Conservation (phyloP, 345 rosid genomes). For the Citrus unshiu region DNA sequence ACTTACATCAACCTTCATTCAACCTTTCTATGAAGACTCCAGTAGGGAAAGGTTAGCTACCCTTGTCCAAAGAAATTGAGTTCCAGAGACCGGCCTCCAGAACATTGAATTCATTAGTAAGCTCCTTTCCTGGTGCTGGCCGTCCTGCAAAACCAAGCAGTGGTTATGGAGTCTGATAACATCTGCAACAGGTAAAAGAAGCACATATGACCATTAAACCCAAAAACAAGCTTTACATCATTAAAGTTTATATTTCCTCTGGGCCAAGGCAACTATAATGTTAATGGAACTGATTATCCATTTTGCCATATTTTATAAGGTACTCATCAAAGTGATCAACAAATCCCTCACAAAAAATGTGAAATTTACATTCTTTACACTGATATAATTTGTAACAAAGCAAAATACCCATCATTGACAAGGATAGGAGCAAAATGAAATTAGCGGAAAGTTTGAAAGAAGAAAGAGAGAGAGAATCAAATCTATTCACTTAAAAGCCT, state of each 20-base stretch:
- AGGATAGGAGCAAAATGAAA: no score
- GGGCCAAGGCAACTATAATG: not conserved
- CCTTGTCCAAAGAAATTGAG: slow-evolving; percentile 77
- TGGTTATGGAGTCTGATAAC: not conserved
- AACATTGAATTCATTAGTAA: slow-evolving; percentile 76
- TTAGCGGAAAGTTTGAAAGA: no score
- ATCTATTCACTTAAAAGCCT: not conserved
- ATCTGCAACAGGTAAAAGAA: not conserved
- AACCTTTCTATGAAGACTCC: slow-evolving; percentile 4
- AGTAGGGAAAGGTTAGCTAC: slow-evolving; percentile 31
- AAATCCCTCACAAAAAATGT: no score
- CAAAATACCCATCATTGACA: no score
- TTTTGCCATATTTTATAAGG: not conserved
- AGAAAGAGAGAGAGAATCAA: not conserved
- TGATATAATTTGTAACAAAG: no score
- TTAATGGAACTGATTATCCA: not conserved
- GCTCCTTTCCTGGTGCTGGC: slow-evolving; percentile 88
- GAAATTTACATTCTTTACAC: no score
- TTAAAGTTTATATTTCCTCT: not conserved
- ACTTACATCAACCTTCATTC: slow-evolving; percentile 6
- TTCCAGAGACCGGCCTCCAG: slow-evolving; percentile 92
- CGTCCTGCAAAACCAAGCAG: slow-evolving; percentile 50
- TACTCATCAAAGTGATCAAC: not conserved
- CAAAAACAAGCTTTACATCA: not conserved
- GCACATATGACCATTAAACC: no score